Evolutionary conservation across 768 basidiomycete genomes (phyloP).

Genomic region (Gloeostereum incarnatum): DNA sequence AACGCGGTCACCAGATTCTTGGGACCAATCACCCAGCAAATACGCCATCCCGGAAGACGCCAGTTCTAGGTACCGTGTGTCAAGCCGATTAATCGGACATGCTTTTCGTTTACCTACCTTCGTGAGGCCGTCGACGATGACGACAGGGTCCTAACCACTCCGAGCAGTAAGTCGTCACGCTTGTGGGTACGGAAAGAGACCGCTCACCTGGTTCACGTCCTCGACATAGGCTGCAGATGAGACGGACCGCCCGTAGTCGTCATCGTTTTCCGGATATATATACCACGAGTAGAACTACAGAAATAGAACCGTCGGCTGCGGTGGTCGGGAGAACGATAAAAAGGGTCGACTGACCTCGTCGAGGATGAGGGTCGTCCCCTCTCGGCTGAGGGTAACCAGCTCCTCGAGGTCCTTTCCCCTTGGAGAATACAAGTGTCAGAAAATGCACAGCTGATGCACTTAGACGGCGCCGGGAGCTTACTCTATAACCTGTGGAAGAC

Average conservation of each 20-base stretch:
- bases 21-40: constrained; percentile 91
- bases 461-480: too few relatives aligned
- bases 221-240: constrained; percentile 81
- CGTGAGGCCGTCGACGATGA: constrained; percentile 89
- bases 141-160: constrained; percentile 49
- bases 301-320: constrained; percentile 2
- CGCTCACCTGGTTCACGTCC: constrained; percentile 65
- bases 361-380: constrained; percentile 77
- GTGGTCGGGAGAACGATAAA: neutral
- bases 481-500: constrained; percentile 37
- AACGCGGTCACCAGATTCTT: constrained; percentile 83
- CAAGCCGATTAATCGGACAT: too few relatives aligned
- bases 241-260: constrained; percentile 67
- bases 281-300: constrained; percentile 91
- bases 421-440: constrained; percentile 2
- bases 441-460: too few relatives aligned
- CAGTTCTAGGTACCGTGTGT: constrained; percentile 52
- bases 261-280: constrained; percentile 73
- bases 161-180: neutral
- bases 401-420: constrained; percentile 77
- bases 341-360: constrained; percentile 50
- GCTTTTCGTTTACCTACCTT: too few relatives aligned
- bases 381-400: constrained; percentile 62
- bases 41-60: constrained; percentile 91
- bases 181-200: neutral